Evolutionary conservation across 257 asterid species (phyloP).

Genomic region (Gardenia jasminoides): DNA sequence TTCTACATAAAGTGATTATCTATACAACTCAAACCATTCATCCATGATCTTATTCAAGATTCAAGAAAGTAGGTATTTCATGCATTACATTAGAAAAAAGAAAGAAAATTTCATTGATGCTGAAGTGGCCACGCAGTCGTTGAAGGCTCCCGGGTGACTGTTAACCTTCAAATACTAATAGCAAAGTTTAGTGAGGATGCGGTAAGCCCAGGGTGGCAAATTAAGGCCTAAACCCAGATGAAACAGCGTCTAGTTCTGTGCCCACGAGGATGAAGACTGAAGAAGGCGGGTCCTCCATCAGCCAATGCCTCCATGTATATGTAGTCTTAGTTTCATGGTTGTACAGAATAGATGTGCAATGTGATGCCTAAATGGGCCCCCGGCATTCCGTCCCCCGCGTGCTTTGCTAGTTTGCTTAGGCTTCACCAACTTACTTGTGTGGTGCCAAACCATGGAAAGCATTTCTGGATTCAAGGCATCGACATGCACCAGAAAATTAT

Average conservation of each 20-base stretch:
- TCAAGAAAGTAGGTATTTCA: neutral
- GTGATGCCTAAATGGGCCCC: neutral
- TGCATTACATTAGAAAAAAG: neutral
- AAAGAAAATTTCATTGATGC: neutral
- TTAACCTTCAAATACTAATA: neutral
- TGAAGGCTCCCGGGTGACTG: neutral
- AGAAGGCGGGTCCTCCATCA: neutral
- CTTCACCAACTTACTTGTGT: neutral
- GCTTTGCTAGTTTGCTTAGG: neutral
- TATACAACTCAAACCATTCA: neutral
- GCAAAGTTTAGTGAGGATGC: neutral
- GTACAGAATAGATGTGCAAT: conserved; percentile 2
- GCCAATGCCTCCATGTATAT: conserved; percentile 4
- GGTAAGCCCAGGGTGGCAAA: conserved; percentile 15
- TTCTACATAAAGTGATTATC: neutral
- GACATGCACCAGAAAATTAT: neutral
- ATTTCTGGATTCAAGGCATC: neutral
- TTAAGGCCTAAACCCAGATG: conserved; percentile 16
- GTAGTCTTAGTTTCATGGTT: neutral
- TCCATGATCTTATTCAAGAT: neutral
- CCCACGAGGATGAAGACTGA: neutral
- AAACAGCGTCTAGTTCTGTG: neutral
- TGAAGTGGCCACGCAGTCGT: neutral
- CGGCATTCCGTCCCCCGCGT: neutral
- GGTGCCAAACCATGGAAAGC: conserved; percentile 6